Base-by-base conservation (phyloP, 441 rosid genomes). In the Gossypium trilobum region DNA sequence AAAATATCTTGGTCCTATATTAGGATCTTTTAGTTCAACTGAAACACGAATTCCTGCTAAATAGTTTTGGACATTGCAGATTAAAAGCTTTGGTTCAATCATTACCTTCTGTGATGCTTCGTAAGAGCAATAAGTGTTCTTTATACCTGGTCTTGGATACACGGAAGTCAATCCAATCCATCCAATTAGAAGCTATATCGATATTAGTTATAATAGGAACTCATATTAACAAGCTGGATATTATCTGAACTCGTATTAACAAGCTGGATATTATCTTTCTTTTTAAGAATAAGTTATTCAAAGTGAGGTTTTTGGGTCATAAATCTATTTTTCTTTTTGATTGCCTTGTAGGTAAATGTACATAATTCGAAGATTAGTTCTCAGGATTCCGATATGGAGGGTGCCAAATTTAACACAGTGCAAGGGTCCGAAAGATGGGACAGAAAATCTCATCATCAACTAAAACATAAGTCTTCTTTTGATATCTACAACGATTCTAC, bases 261-360 rank as follows among this genome's bases (percentile, higher is more conserved):
- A 17, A 19, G 17, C 7, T 52, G 6, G 63, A 56, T 19, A 39
- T 42, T 29, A 25, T 33, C 54, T 14, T 71, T 59, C 48, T 16
- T 46, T 48, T 29, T 17, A 44, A 25, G 23, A 16, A 11, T 57
- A 13, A 46, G 42, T 50, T 48, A 17, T 60, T 13, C 17, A 13
- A 11, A 16, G 8, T 68, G 10, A 33, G 42, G 2, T 48, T 25
- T 27, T 23, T 23, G 25, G 5, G 16, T 52, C 11, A n/a, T 51
- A 54, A 39, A 2, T 17, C 5, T 55, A 6, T 16, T 65, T 75
- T 16, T 77, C 70, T 69, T 60, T 50, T 61, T 61, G 50, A 52
- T 80, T 39, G 68, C 78, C 52, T 75, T 83, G 51, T 82, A 89
- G 97, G 80, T 79, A 77, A 73, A 75, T 76, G 89, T 73, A 33